These are phyloP conservation scores for Serendipita vermifera DNA, from an alignment of 768 basidiomycete species.

Conservation along the genomic window DNA sequence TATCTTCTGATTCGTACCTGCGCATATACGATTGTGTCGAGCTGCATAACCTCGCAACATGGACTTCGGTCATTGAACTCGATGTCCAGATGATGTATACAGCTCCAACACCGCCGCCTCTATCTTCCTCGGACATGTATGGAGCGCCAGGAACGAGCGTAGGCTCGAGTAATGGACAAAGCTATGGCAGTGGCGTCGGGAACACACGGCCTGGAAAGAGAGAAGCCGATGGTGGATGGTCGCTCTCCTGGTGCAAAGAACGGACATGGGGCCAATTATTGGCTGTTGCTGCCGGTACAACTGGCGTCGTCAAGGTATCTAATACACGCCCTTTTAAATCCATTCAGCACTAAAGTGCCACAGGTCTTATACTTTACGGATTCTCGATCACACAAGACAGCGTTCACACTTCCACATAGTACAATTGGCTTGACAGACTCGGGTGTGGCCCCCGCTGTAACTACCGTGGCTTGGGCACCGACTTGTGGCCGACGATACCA, in stretches of 20 bases:
- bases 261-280: slow-evolving; percentile 89
- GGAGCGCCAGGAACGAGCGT: slow-evolving; percentile 35
- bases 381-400: slow-evolving; percentile 49
- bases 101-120: slow-evolving; percentile 19
- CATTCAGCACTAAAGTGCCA: not conserved
- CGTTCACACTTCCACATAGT: slow-evolving; percentile 45
- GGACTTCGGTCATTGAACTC: slow-evolving; percentile 66
- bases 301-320: slow-evolving; percentile 62
- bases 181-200: slow-evolving; percentile 30
- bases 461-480: slow-evolving; percentile 85
- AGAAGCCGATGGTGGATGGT: slow-evolving; percentile 88
- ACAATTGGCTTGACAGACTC: slow-evolving; percentile 18
- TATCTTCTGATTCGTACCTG: slow-evolving; percentile 76
- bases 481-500: slow-evolving; percentile 90
- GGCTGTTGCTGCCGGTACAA: slow-evolving; percentile 60
- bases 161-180: slow-evolving; percentile 53
- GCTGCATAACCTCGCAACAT: slow-evolving; percentile 45
- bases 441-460: slow-evolving; percentile 38
- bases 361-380: slow-evolving; percentile 66
- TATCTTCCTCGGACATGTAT: slow-evolving; percentile 40
- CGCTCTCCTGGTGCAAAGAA: slow-evolving; percentile 91
- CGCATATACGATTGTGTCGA: slow-evolving; percentile 87
- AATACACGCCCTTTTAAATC: not conserved
- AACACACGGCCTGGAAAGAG: slow-evolving; percentile 38
- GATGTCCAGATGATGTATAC: slow-evolving; percentile 26